Base-by-base conservation (phyloP, 169 alveolate species). In the Perkinsus marinus region DNA sequence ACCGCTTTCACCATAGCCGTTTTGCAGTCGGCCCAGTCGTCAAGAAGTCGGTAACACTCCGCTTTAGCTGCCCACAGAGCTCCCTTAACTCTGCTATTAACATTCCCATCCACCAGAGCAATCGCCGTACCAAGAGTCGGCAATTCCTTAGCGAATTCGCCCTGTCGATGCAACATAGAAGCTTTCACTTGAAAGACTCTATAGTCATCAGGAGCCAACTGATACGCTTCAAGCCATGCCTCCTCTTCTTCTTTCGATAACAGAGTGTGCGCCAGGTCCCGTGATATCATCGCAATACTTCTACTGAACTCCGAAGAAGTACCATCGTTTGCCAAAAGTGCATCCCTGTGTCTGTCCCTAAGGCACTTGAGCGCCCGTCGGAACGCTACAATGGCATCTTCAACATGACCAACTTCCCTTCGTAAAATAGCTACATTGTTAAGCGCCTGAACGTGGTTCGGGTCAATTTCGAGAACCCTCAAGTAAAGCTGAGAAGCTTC, bases 401-500 rank as follows among this genome's bases (percentile, higher is more conserved):
- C 91, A 30, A 92, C 90, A 9, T 92, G 91, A 10, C 94, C 94
- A 46, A 68, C 92, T 39, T 93, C 95, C 9, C 95, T 90, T 43
- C 68, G 69, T 39, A 93, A 47, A 9, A 93, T 92, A 0, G 94
- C 95, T 17, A 93, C 46, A 43, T 93, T 93, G 79, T 93, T 93
- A 93, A 91, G 92, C 36, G 94, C 95, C 92, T 93, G 92, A 0
- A 91, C 94, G 90, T 92, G 90, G 90, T 43, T 57, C 36, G 94
- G 94, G 39, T 37, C 26, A 7, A 90, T 91, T 26, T 68, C 91
- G 13, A 92, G 26, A 0, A 93, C 94, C 10, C 91, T 26, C 89
- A 68, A 26, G 16, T n/a, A 26, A 3, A 68, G 17, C 34, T 13
- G 39, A 10, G 10, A 68, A 68, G 89, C 46, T 10, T 41, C 46